Evolutionary conservation across 2,329 filamentous ascomycete species (phyloP).

Genomic region (Trichoderma sp.): DNA sequence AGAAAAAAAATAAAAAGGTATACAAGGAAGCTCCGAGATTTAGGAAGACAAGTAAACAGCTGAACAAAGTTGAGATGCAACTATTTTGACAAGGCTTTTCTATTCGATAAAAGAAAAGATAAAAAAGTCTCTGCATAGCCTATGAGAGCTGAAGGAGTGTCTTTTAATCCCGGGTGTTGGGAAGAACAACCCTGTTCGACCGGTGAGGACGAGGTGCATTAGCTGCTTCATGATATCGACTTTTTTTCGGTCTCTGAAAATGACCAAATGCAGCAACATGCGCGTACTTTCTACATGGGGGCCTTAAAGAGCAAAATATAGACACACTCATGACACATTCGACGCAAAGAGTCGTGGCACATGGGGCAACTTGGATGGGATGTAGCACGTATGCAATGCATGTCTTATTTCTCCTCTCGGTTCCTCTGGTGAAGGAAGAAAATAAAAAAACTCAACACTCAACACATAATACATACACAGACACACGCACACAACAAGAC

Average conservation of each 20-base stretch:
- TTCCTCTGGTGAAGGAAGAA: background rate
- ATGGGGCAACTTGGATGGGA: background rate
- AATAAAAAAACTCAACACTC: background rate
- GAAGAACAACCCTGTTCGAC: background rate
- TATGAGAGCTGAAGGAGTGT: background rate
- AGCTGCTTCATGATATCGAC: background rate
- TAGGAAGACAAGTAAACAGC: background rate
- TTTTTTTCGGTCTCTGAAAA: background rate
- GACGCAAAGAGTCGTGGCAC: background rate
- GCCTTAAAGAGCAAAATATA: background rate
- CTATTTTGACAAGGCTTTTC: background rate
- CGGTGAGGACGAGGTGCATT: background rate
- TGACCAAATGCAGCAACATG: background rate
- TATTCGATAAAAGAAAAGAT: background rate
- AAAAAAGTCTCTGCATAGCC: background rate
- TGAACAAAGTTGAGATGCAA: background rate
- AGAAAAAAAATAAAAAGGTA: background rate
- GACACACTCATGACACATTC: background rate
- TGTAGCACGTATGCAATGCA: conserved; percentile 5
- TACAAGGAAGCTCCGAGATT: background rate
- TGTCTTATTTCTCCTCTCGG: conserved; percentile 12
- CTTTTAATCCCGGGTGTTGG: background rate
- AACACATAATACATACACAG: background rate
- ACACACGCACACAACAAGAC: background rate
- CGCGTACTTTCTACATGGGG: background rate